Base-by-base conservation (phyloP, 1,284 basidiomycete species). In the Austroboletus olivaceoglutinosus region DNA sequence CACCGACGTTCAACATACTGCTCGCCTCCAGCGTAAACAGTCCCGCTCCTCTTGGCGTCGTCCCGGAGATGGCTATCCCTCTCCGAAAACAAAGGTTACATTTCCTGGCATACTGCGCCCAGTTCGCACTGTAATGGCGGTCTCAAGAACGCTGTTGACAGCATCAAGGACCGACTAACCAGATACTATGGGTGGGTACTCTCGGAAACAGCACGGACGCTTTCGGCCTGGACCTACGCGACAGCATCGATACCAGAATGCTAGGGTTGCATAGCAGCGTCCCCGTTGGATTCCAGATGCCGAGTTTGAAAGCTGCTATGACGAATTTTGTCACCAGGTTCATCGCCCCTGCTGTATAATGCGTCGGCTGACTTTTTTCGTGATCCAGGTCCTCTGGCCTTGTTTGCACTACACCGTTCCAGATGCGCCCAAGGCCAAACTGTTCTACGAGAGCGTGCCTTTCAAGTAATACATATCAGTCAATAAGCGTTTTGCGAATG, bases 281-380 rank as follows among this genome's bases (percentile, higher is more conserved):
- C 6, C 86, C 89, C 0, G 88, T 94, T 21, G 91, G 91, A 85
- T 94, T 45, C 82, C 83, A 0, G 86, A 89, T 58, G 73, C 76
- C 1, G 86, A 88, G 62, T 91, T 92, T 55, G 77, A 83, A 56
- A 80, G 81, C 51, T 86, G 82, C 63, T 94, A 94, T 60, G 89
- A 92, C 65, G 85, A 89, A 59, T 93, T 92, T 67, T 94, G 91
- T 68, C 91, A 94, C 62, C 89, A 91, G 66, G 82, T 81, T 22
- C 23, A 67, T 43, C 48, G 3, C 11, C 22, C 1, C 21, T 25
- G 38, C n/a, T n/a, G n/a, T n/a, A n/a, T n/a, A n/a, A n/a, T n/a
- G n/a, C n/a, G n/a, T n/a, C n/a, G n/a, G n/a, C n/a, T n/a, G n/a
- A n/a, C n/a, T n/a, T n/a, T n/a, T 12, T n/a, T 31, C 38, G 13